Evolutionary conservation across 2,329 filamentous ascomycete genomes (phyloP), one percentile per base, ranked within the genome.

Genomic region (Verticillium dahliae): DNA sequence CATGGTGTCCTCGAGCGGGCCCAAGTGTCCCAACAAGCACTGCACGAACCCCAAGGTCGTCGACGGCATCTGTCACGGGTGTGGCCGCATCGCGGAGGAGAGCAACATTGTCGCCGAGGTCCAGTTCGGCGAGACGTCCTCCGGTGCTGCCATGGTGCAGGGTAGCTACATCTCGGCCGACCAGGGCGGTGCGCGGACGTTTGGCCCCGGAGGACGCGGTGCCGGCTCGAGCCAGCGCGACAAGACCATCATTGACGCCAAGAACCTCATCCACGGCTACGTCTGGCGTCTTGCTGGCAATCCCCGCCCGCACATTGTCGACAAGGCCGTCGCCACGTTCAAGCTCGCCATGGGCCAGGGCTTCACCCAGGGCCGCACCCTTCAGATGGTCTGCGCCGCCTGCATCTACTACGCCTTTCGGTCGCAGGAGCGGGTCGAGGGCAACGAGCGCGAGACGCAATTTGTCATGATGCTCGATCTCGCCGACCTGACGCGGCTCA

Each of bases 401-500:
- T 94, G 91, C 71, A 81, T 99, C 35, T 99, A 98, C 68, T 89
- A 91, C 61, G 92, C 92, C 14, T 96, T 92, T 71, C 87, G 95
- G 64, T 38, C 41, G 14, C 57, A 58, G 38, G 86, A 89, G 60
- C 31, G 45, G 18, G 45, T 52, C 18, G 45, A 52, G 45, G 86
- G 91, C 64, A 85, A 86, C 54, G 87, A 88, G 31, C 96, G 95
- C 71, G 58, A 59, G 58, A 59, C 50, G 41, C 41, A 45, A 22
- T 90, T 89, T 52, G 83, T 95, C 67, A 93, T 99, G 89, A 83
- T 99, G 54, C 98, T 99, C 73, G 95, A 99, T 72, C 87, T 99
- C 71, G 91, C 95, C 13, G 95, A 99, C 72, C 82, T 94, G 63
- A 78, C 82, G 61, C 84, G 85, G 78, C 86, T 95, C 71, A 97